Base-by-base conservation (phyloP, 2,329 filamentous ascomycete species). In the Botrytis cinerea region DNA sequence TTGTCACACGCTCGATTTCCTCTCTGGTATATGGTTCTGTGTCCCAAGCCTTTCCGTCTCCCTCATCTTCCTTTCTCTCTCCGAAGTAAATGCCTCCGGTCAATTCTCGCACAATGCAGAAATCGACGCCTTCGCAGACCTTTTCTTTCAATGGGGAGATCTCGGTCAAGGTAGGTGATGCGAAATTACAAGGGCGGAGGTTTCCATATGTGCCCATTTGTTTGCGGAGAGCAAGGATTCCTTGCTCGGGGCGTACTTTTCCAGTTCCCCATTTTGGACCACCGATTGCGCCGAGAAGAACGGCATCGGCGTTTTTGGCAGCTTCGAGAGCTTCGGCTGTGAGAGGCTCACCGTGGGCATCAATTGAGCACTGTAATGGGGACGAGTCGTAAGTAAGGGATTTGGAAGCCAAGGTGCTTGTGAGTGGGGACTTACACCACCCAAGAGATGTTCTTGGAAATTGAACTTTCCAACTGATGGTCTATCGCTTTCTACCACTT, bases 181-280 rank as follows among this genome's bases (percentile, higher is more conserved):
- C 93, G 85, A 99, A 98, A 88, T 93, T 97, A 88, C 95, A 98
- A 16, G 95, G 95, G 9, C 95, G 92, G 74, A 98, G 90, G 88
- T 98, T 98, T 79, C 95, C 95, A 84, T 97, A 98, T 73, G 95
- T 94, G 81, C 89, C 88, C 87, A 98, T 93, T 84, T 98, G 93
- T 84, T 97, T 98, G 84, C 95, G 94, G 71, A 98, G 92, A 78
- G 87, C 89, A 75, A 98, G 91, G 79, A 98, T 90, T 75, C 95
- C 95, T 84, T 98, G 93, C 83, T 98, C 95, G 1, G 95, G 95
- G 62, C 95, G 93, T 76, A 98, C 92, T 73, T 90, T 84, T 78
- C 93, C 93, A 46, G 94, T 96, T 75, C 95, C 95, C 94, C 95
- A 98, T 93, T 98, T 83, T 22, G 96, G 95, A n/a, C 95, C 95